A percentile compares a stretch with the other conserved stretches of the same genome.
phyloP scores from a whole-genome alignment of 768 basidiomycete genomes.

The Pholiota molesta region DNA sequence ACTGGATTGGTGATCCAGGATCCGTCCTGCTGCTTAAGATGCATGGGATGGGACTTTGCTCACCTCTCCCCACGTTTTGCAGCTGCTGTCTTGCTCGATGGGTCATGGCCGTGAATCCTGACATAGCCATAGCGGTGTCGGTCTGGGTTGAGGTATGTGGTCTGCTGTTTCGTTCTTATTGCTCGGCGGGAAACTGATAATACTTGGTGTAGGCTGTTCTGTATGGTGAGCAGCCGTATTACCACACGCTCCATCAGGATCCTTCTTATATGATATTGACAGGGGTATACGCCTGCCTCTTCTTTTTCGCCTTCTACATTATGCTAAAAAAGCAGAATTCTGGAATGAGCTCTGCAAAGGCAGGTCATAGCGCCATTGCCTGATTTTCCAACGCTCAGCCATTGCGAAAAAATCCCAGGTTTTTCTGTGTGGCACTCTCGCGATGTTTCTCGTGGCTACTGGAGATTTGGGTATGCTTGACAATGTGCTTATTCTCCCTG shows the following conservation, averaged over 20 bases:
- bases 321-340: constrained; percentile 16
- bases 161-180: not conserved
- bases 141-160: constrained; percentile 22
- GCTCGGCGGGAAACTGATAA: not conserved
- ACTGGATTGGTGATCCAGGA: not conserved
- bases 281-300: constrained; percentile 25
- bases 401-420: constrained; percentile 3
- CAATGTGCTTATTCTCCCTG: not conserved
- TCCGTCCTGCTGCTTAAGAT: not conserved
- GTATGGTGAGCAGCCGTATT: constrained; percentile 9
- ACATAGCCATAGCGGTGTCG: constrained; percentile 19
- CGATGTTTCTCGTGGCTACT: constrained; percentile 20
- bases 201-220: constrained; percentile 12
- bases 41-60: not conserved
- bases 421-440: constrained; percentile 13
- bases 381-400: too few species aligned
- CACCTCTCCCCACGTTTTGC: not conserved
- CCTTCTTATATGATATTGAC: not conserved
- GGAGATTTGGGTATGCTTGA: constrained; percentile 15
- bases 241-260: not conserved
- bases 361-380: not conserved
- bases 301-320: constrained; percentile 21
- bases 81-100: constrained; percentile 11
- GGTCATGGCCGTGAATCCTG: constrained; percentile 18
- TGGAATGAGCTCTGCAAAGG: constrained; percentile 17